Conservation (phyloP, 2,329 filamentous ascomycete genomes). For the Colletotrichum cordylinicola region DNA sequence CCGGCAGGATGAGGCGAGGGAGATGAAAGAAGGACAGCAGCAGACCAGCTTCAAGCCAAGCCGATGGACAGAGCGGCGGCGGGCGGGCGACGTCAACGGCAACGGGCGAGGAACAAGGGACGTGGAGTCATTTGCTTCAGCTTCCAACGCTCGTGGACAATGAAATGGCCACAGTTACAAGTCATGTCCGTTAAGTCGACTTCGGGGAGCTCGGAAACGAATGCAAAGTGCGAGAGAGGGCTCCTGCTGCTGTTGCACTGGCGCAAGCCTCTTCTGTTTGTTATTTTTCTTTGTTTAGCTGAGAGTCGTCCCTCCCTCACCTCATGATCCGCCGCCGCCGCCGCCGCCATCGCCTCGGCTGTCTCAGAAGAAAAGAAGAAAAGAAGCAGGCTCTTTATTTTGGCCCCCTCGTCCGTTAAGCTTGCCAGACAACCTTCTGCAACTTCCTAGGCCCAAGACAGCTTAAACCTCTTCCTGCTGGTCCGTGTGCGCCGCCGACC, state of each 20-base stretch:
- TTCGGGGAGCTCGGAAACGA: neutral
- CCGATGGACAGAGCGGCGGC: neutral
- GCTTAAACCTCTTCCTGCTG: neutral
- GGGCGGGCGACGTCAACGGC: neutral
- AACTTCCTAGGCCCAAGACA: constrained; percentile 1
- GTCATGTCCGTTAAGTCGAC: neutral
- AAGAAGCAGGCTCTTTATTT: neutral
- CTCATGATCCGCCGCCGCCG: neutral
- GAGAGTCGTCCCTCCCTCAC: neutral
- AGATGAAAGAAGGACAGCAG: neutral
- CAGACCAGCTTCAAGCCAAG: neutral
- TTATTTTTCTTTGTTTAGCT: neutral
- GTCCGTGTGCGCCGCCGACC: neutral
- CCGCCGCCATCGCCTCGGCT: neutral
- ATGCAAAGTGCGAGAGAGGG: neutral
- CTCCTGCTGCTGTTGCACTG: neutral
- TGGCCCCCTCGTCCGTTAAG: neutral
- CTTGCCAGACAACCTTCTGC: neutral
- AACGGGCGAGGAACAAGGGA: neutral
- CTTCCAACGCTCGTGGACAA: neutral
- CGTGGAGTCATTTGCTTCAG: neutral
- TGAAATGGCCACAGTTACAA: neutral
- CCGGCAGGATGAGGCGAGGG: neutral
- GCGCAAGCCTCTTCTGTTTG: constrained; percentile 9
- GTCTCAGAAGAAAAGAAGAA: constrained; percentile 1